These are phyloP conservation scores for Solanum hybrid DNA, from an alignment of 305 asterid species.

Conservation along the genomic window DNA sequence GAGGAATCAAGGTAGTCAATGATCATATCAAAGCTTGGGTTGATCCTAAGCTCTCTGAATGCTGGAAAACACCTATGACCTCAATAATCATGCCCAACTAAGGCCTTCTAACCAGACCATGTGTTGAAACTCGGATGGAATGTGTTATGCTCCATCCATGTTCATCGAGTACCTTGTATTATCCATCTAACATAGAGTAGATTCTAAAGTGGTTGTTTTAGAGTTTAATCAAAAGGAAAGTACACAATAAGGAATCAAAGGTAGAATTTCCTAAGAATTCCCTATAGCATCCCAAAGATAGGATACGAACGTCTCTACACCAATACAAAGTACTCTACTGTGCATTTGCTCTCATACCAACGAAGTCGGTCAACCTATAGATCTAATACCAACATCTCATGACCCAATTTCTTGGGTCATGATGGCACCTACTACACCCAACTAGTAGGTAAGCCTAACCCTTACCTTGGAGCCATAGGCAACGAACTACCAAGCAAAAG, in stretches of 20 bases:
- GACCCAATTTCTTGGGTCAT: not conserved
- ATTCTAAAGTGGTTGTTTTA: not conserved
- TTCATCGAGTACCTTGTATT: not conserved
- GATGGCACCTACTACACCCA: not conserved
- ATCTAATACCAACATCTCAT: not conserved
- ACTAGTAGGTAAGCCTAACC: not conserved
- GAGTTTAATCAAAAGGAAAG: too few relatives aligned
- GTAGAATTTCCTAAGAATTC: not conserved
- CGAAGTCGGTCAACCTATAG: not conserved
- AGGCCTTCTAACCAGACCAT: not conserved
- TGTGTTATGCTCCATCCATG: not conserved
- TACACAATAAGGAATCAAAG: not conserved
- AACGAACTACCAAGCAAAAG: not conserved
- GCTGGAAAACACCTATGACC: not conserved
- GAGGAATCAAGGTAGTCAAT: not conserved
- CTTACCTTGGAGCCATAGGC: not conserved
- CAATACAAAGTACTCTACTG: not conserved
- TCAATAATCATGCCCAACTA: not conserved
- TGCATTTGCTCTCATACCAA: not conserved
- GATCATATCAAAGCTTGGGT: not conserved
- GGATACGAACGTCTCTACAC: not conserved
- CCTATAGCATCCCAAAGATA: not conserved
- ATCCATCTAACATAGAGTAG: not conserved
- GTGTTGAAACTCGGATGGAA: not conserved
- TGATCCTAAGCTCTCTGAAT: not conserved